Evolutionary conservation across 345 rosid genomes (phyloP).

Genomic region (Pelargonium nanum): DNA sequence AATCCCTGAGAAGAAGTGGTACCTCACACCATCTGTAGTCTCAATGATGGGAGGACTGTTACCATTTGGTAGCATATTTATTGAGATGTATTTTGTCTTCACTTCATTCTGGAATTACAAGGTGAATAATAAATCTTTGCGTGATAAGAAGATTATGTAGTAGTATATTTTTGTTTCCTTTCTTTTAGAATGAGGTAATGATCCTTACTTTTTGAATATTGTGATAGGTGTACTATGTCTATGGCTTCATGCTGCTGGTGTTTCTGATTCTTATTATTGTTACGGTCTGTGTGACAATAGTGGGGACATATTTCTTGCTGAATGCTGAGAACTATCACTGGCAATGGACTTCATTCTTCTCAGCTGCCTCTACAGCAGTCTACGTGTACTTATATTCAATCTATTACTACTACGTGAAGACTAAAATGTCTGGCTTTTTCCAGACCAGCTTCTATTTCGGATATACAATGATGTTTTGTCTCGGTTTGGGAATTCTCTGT

Average conservation of each 20-base stretch:
- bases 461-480: conserved; percentile 92
- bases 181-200: neutral
- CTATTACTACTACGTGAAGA: conserved; percentile 80
- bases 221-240: conserved; percentile 81
- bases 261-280: conserved; percentile 81
- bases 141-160: neutral
- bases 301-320: conserved; percentile 83
- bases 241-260: conserved; percentile 85
- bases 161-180: neutral
- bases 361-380: conserved; percentile 91
- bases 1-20: conserved; percentile 95
- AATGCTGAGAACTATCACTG: conserved; percentile 96
- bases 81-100: conserved; percentile 95
- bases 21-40: conserved; percentile 82
- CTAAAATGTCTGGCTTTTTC: conserved; percentile 95
- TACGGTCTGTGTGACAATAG: conserved; percentile 83
- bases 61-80: conserved; percentile 94
- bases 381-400: conserved; percentile 86
- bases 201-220: neutral
- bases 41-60: conserved; percentile 88
- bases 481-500: conserved; percentile 85
- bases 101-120: conserved; percentile 98
- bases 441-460: conserved; percentile 97
- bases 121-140: conserved; percentile 28
- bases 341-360: conserved; percentile 95